Conservation (phyloP, 495 filamentous ascomycete species). For the Neurospora sp. region DNA sequence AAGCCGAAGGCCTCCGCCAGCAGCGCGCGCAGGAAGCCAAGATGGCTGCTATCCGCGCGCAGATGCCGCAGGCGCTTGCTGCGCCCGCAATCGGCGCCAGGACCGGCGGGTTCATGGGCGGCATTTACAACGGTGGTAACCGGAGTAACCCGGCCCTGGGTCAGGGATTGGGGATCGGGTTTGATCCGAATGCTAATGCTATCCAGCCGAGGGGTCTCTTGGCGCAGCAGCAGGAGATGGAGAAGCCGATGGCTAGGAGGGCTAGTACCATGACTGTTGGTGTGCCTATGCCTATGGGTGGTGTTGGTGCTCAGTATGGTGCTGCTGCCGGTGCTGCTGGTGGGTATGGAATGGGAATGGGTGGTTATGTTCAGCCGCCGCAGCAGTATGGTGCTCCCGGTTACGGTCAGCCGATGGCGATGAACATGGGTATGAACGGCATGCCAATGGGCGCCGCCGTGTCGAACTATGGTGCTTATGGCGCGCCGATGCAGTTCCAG, state of each 20-base stretch:
- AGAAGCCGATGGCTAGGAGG: not conserved
- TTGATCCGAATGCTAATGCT: not conserved
- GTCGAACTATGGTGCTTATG: conserved; percentile 10
- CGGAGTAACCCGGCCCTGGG: not conserved
- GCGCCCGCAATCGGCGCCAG: conserved; percentile 15
- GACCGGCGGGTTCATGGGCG: conserved; percentile 39
- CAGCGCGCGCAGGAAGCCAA: conserved; percentile 27
- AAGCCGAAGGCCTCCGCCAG: conserved; percentile 25
- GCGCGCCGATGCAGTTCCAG: conserved; percentile 20
- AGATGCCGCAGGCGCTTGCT: conserved; percentile 29
- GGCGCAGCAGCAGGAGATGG: not conserved
- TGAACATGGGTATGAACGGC: not conserved
- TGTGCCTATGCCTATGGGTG: not conserved
- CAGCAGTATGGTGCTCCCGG: no score
- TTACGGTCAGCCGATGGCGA: not conserved
- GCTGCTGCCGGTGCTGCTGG: no score
- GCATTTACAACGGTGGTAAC: conserved; percentile 8
- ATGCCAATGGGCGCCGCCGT: not conserved
- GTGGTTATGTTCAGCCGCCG: not conserved
- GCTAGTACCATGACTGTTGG: not conserved
- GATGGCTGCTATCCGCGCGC: conserved; percentile 29
- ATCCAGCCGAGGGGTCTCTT: not conserved
- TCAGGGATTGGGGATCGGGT: not conserved
- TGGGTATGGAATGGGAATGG: not conserved
- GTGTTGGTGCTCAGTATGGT: not conserved